Base-by-base conservation (phyloP, 2,329 filamentous ascomycete genomes). In the Aspergillus unguis region DNA sequence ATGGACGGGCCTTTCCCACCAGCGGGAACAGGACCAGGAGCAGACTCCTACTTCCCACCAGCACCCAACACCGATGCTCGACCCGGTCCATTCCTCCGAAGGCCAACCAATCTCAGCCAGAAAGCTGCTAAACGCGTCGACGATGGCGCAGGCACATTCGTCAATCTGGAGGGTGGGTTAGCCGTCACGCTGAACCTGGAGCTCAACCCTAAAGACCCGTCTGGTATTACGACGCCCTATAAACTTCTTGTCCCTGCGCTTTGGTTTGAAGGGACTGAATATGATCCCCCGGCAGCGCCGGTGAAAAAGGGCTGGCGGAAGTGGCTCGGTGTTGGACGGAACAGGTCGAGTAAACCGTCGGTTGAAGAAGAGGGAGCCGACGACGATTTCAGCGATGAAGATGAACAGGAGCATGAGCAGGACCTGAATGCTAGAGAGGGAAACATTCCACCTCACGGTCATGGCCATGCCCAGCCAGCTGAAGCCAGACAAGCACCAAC, bases 131-230 rank as follows among this genome's bases (percentile, higher is more conserved):
- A 74, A 79, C 69, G 62, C 76, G 71, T 66, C n/a, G 69, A 73
- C 43, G 76, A 79, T 37, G 76, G 76, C 17, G 77, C 77, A 40
- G 79, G 82, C 7, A 82, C 72, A 44, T 74, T 76, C 50, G 76
- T 97, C 54, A 85, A 96, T 65, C 78, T 96, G 0, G 84, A 94
- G 66, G 87, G 87, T 29, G 91, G 90, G 0, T 76, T 99, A 7
- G 91, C 96, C 59, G 86, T 99, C 33, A 88, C 85, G 46, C 73
- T 99, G 40, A 96, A 96, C 62, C 85, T 96, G 57, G 94, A 99
- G 73, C 84, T 96, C 56, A 91, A 87, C 62, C 82, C 88, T 41
- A 85, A 84, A 57, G 91, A 99, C 62, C 92, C 94, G 0, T 81
- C 88, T 0, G 95, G 94, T 10, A 90, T 90, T 58, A 99, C 94